A percentile compares a stretch with the other conserved stretches of the same genome.
Evolutionary conservation across 2,329 filamentous ascomycete genomes (phyloP).

Genomic region (Bisporella sp.): DNA sequence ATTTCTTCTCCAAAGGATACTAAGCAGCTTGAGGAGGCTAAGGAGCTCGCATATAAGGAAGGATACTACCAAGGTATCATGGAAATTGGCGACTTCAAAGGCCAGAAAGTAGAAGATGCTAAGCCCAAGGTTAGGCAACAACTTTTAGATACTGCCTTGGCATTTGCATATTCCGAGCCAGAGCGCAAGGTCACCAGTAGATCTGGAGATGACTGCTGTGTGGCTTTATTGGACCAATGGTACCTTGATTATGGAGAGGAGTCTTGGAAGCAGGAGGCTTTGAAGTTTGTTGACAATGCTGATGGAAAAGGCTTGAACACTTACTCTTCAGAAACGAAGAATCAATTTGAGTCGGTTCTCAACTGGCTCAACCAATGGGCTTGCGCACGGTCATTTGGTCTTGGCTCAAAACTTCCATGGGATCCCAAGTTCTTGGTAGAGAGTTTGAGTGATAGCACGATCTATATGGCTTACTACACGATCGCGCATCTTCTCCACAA

Average conservation of each 20-base stretch:
- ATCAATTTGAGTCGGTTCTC: conserved; percentile 77
- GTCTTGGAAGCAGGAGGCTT: conserved; percentile 71
- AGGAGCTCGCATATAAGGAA: conserved; percentile 94
- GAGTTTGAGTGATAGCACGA: conserved; percentile 81
- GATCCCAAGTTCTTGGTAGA: conserved; percentile 87
- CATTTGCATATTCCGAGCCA: conserved; percentile 90
- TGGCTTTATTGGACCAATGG: conserved; percentile 92
- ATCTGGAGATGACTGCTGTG: conserved; percentile 88
- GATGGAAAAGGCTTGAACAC: conserved; percentile 67
- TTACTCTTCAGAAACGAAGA: conserved; percentile 69
- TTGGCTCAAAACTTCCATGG: conserved; percentile 94
- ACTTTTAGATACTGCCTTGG: conserved; percentile 68
- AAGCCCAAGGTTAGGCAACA: conserved; percentile 79
- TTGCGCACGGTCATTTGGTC: conserved; percentile 82
- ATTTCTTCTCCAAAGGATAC: conserved; percentile 95
- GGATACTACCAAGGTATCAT: conserved; percentile 94
- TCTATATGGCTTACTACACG: conserved; percentile 84
- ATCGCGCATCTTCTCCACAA: conserved; percentile 63
- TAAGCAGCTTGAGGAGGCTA: conserved; percentile 85
- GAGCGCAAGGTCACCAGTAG: conserved; percentile 83
- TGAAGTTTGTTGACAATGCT: conserved; percentile 64
- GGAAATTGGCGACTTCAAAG: conserved; percentile 80
- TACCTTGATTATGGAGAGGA: conserved; percentile 95
- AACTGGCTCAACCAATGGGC: conserved; percentile 96
- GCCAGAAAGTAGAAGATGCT: conserved; percentile 76